Evolutionary conservation across 345 rosid genomes (phyloP), one percentile per base, ranked within the genome.

Genomic region (Aethionema arabicum): DNA sequence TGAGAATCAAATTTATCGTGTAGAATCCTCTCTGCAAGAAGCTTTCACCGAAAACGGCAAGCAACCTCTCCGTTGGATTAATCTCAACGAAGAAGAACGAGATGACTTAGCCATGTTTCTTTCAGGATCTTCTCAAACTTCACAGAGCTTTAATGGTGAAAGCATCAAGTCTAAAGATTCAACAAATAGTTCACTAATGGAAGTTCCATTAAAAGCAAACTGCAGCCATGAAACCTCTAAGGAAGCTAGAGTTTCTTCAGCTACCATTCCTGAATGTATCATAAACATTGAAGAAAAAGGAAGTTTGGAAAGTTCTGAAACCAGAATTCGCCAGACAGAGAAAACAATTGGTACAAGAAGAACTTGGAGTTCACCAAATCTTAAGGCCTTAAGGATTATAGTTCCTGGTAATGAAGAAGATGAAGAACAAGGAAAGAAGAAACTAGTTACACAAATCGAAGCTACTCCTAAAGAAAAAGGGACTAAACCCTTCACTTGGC

Each of bases 91-190:
- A 76, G 87, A 87, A 69, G 97, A 90, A 68, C 46, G 95, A 8
- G 84, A 85, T 70, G 92, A 87, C 76, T 74, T 90, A 50, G 97
- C 92, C 0, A 56, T 76, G 74, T 87, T 90, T 77, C 88, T 90
- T 44, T 85, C 88, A 8, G 92, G 97, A 54, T 65, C 81, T 56
- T 65, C 80, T 21, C n/a, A 48, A 72, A 49, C 44, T 4, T 40
- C 44, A 6, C 2, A 53, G 7, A 66, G 58, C 47, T 58, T 64
- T 55, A 9, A 54, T 42, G 44, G 50, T 67, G 73, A 72, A 48
- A 69, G 57, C 67, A 39, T 31, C 65, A 54, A 69, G 6, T 53
- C 54, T 41, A 63, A 39, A 49, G 30, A 72, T 21, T 53, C 64
- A 8, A 8, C 4, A 32, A 69, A 65, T 32, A 62, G 39, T 37